phyloP scores from a whole-genome alignment of 768 basidiomycete genomes.

The Filobasidium wieringae region DNA sequence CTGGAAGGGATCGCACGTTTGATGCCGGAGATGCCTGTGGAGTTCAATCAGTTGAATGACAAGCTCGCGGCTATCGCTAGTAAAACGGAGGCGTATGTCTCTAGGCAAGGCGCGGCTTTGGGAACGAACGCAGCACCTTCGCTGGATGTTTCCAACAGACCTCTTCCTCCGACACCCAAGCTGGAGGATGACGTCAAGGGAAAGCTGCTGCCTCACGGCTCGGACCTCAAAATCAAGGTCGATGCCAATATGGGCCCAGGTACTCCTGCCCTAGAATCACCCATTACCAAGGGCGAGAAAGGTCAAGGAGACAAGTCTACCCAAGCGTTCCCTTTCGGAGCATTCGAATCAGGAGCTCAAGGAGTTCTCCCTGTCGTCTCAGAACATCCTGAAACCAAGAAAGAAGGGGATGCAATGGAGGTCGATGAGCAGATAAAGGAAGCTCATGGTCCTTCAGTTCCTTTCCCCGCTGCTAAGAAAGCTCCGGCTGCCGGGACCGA shows the following conservation, averaged over 20 bases:
- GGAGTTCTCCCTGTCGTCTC: background rate
- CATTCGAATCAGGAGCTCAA: background rate
- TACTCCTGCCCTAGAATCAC: background rate
- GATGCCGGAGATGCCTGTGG: background rate
- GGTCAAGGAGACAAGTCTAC: background rate
- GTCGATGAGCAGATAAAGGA: background rate
- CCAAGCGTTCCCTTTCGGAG: background rate
- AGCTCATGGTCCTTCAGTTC: background rate
- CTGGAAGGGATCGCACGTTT: background rate
- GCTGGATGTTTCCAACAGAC: slow-evolving; percentile 1
- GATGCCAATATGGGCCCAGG: background rate
- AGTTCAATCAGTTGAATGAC: slow-evolving; percentile 6
- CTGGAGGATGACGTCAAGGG: slow-evolving; percentile 1
- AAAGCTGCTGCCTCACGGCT: background rate
- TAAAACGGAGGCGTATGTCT: background rate
- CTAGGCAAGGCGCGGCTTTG: background rate
- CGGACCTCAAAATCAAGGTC: background rate
- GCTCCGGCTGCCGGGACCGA: background rate
- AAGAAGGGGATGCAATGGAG: background rate
- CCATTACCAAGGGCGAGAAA: background rate
- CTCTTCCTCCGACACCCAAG: slow-evolving; percentile 12
- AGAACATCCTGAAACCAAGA: background rate
- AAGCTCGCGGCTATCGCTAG: background rate
- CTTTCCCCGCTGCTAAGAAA: background rate
- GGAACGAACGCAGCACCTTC: background rate